Base-by-base conservation (phyloP, 116 monocot species). In the Zostera marina region DNA sequence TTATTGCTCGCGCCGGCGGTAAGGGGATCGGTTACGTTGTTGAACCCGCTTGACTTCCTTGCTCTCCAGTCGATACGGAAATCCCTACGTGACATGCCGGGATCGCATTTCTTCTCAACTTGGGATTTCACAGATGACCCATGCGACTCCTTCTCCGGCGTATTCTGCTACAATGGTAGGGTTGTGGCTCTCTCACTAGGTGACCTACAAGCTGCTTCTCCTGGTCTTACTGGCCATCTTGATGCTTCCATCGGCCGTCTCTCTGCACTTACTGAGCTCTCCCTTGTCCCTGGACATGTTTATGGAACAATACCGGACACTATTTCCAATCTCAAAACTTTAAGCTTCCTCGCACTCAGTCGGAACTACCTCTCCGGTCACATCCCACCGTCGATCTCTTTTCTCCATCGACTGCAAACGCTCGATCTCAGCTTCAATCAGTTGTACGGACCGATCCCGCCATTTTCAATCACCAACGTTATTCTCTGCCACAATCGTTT, bases 81-180 rank as follows among this genome's bases (percentile, higher is more conserved):
- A 20, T 70, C 76, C 5, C 64, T 81, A 6, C 15, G 16, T 26
- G 81, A 81, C 21, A 57, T 73, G 22, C 81, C 76, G 11, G 81
- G 81, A 22, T 81, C 81, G 9, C 11, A 12, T 38, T 81, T 76
- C 73, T 68, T 81, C 66, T 41, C 73, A 25, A 26, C 70, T 41
- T 81, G 81, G 76, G 81, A 81, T 51, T 81, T 81, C 81, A 81
- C 81, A 48, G 52, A 51, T 54, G 81, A 81, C 61, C 81, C 81
- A 47, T 81, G 81, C 63, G n/a, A 26, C 59, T 72, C 46, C 51
- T 81, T 81, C 61, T 60, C 76, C 39, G 81, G 81, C 42, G 81
- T 81, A 54, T 54, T 70, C 63, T 81, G 81, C 67, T 3, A 6
- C 51, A 52, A 56, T 40, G 67, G 69, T 39, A 43, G 71, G 11